Percentiles rank a stretch among this genome's conserved stretches.
phyloP scores from a whole-genome alignment of 768 basidiomycete species.

The Mycena kentingensis region DNA sequence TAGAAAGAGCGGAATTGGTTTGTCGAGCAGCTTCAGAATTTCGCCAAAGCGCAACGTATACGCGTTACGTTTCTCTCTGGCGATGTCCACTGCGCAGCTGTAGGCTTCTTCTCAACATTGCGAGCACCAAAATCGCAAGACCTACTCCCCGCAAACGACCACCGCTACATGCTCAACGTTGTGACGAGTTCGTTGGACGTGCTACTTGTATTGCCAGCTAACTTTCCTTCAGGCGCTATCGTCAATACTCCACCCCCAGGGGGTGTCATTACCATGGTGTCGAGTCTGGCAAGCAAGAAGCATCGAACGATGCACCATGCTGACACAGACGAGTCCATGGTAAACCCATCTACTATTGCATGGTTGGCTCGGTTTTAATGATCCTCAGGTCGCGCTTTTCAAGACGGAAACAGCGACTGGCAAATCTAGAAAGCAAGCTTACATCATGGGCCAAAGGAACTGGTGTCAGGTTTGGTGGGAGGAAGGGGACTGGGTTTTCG shows the following conservation, averaged over 20 bases:
- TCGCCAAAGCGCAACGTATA: slow-evolving; percentile 61
- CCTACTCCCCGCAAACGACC: slow-evolving; percentile 58
- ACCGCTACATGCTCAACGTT: slow-evolving; percentile 90
- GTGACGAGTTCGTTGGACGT: slow-evolving; percentile 60
- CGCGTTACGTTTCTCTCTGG: slow-evolving; percentile 89
- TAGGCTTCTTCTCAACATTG: slow-evolving; percentile 75
- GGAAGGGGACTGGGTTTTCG: slow-evolving; percentile 72
- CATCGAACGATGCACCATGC: slow-evolving; percentile 85
- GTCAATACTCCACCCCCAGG: slow-evolving; percentile 89
- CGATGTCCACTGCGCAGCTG: slow-evolving; percentile 91
- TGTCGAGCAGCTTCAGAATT: slow-evolving; percentile 73
- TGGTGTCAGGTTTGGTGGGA: slow-evolving; percentile 70
- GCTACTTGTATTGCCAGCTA: neutral
- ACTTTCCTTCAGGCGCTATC: slow-evolving; percentile 67
- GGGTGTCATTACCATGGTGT: slow-evolving; percentile 77
- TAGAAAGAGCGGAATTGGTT: slow-evolving; percentile 92
- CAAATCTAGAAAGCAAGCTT: slow-evolving; percentile 69
- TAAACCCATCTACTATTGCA: slow-evolving; percentile 28
- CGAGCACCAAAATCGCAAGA: slow-evolving; percentile 49
- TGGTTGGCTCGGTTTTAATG: neutral
- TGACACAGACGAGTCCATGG: slow-evolving; percentile 89
- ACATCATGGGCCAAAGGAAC: slow-evolving; percentile 86
- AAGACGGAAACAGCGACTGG: slow-evolving; percentile 77
- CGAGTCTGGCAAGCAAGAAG: slow-evolving; percentile 67
- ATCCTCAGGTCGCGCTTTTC: slow-evolving; percentile 72